Evolutionary conservation across 208 protist species (phyloP).

Genomic region (Phytomonas sp.): DNA sequence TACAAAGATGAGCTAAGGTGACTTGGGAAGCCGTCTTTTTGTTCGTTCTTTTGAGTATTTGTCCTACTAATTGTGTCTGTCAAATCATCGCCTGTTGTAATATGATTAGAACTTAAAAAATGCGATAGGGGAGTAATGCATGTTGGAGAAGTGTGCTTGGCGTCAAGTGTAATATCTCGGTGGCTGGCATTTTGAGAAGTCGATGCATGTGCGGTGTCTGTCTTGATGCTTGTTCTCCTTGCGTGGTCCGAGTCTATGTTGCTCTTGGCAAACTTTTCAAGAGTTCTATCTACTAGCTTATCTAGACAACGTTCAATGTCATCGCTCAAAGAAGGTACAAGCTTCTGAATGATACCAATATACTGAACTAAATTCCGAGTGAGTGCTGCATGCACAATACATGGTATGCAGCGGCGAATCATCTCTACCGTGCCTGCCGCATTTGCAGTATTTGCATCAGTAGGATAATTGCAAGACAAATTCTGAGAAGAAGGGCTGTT

Average conservation of each 20-base stretch:
- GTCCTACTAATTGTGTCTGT: neutral
- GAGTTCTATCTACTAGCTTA: conserved; percentile 58
- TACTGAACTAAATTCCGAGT: conserved; percentile 54
- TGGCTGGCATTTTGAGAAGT: neutral
- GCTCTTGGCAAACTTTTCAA: conserved; percentile 32
- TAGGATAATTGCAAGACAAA: neutral
- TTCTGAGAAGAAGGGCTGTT: neutral
- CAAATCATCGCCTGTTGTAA: neutral
- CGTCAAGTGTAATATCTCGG: neutral
- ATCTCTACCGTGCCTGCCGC: conserved; percentile 38
- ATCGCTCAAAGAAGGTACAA: conserved; percentile 30
- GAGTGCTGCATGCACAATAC: conserved; percentile 51
- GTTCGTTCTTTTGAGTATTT: neutral
- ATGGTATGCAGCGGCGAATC: conserved; percentile 60
- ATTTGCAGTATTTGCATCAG: neutral
- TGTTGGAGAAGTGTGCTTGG: neutral
- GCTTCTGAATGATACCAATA: conserved; percentile 38
- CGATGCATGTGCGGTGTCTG: neutral
- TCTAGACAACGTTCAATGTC: conserved; percentile 62
- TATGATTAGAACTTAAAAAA: neutral
- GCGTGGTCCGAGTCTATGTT: neutral
- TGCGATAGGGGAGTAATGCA: neutral
- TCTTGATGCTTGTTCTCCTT: neutral
- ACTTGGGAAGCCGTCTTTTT: neutral
- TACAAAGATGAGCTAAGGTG: neutral